These are phyloP conservation scores for Venustampulla echinocandica DNA, from an alignment of 495 filamentous ascomycete species.

Conservation along the genomic window DNA sequence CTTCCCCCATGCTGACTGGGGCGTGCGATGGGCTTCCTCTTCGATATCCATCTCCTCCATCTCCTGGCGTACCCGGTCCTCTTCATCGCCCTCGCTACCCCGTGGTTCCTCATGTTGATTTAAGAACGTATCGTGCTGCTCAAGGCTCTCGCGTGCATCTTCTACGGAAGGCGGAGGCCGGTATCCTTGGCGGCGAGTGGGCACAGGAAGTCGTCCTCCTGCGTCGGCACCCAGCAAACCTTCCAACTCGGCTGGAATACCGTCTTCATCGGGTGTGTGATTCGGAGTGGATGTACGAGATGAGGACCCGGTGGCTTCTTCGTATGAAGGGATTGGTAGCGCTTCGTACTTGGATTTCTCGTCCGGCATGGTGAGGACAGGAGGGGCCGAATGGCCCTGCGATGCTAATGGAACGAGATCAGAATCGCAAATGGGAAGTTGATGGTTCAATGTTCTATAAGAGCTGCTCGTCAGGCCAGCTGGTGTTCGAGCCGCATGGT, in stretches of 20 bases:
- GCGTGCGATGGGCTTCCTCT: constrained; percentile 44
- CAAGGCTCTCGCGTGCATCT: constrained; percentile 38
- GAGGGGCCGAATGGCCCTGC: background rate
- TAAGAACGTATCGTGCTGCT: constrained; percentile 18
- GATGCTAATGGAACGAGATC: background rate
- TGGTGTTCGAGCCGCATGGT: constrained; percentile 16
- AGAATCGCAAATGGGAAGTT: background rate
- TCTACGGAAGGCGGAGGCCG: constrained; percentile 20
- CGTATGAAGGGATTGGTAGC: constrained; percentile 88
- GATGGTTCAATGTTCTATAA: background rate
- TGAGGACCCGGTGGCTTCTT: constrained; percentile 59
- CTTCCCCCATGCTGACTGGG: constrained; percentile 38
- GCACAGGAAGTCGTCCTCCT: constrained; percentile 49
- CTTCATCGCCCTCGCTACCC: constrained; percentile 33
- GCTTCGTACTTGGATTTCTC: constrained; percentile 54
- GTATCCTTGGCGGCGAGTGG: constrained; percentile 60
- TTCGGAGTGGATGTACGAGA: constrained; percentile 13
- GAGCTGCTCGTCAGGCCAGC: constrained; percentile 20
- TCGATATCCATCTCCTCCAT: constrained; percentile 87
- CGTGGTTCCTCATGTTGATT: constrained; percentile 8
- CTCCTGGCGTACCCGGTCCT: constrained; percentile 61
- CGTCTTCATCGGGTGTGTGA: constrained; percentile 6
- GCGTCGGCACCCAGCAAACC: constrained; percentile 18
- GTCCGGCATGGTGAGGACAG: constrained; percentile 37
- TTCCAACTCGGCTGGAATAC: constrained; percentile 30